Evolutionary conservation across 768 basidiomycete species (phyloP).

Genomic region (Psilocybe cyanescens): DNA sequence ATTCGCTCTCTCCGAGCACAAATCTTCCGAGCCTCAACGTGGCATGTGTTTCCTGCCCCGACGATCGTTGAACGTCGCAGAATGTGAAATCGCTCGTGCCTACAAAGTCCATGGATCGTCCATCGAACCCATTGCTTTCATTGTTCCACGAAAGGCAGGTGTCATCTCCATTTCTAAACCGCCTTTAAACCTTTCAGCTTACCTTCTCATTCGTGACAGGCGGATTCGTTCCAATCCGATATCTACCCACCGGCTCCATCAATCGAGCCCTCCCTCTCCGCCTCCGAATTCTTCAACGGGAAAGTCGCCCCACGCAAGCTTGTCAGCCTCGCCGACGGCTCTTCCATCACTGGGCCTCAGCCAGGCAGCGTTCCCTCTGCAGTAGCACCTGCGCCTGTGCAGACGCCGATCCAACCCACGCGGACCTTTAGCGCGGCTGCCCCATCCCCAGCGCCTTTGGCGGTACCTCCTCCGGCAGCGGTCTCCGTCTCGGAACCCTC

Average conservation of each 20-base stretch:
- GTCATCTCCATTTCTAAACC: not conserved
- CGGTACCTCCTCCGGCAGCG: conserved; percentile 17
- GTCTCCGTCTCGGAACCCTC: conserved; percentile 16
- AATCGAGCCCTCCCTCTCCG: conserved; percentile 74
- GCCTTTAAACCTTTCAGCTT: conserved; percentile 7
- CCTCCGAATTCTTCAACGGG: conserved; percentile 87
- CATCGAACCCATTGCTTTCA: conserved; percentile 93
- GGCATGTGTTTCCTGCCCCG: conserved; percentile 98
- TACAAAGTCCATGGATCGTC: conserved; percentile 80
- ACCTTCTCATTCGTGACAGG: conserved; percentile 40
- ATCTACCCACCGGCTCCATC: conserved; percentile 94
- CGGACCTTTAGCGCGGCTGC: conserved; percentile 34
- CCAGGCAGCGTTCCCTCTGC: conserved; percentile 28
- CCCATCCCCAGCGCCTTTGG: conserved; percentile 25
- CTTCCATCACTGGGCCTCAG: conserved; percentile 34
- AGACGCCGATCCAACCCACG: conserved; percentile 37
- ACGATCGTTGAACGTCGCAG: conserved; percentile 83
- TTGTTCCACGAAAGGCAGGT: conserved; percentile 88
- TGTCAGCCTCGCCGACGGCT: conserved; percentile 77
- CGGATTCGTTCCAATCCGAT: conserved; percentile 96
- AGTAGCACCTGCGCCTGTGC: conserved; percentile 33
- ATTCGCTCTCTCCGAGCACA: conserved; percentile 78
- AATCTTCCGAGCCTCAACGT: conserved; percentile 90
- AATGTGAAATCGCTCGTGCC: conserved; percentile 94
- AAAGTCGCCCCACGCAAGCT: conserved; percentile 80